A percentile compares a stretch with the other conserved stretches of the same genome.
Conservation (phyloP, 2,329 filamentous ascomycete genomes). For the Aspergillus phoenicis region DNA sequence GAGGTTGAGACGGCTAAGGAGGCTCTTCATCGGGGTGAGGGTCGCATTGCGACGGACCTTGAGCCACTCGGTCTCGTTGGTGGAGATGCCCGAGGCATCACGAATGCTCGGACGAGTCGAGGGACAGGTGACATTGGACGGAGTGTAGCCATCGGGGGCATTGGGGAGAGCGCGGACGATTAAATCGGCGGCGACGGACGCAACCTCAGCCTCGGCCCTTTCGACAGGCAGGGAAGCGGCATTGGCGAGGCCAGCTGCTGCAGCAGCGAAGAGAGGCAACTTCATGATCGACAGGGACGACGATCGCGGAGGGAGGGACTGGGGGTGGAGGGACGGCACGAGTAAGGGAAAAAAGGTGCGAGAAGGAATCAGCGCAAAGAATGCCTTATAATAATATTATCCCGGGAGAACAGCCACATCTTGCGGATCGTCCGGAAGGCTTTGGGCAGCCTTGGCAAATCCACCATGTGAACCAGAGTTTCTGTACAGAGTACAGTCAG, state of each 20-base stretch:
- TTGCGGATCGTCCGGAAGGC: constrained; percentile 9
- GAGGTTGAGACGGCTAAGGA: constrained; percentile 65
- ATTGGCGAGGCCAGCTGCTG: constrained; percentile 9
- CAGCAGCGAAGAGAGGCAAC: constrained; percentile 11
- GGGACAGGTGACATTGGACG: constrained; percentile 69
- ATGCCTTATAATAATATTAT: not conserved
- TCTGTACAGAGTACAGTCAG: not conserved
- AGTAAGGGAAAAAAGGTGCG: too few species aligned
- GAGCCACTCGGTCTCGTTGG: constrained; percentile 74
- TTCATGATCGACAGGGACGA: constrained; percentile 16
- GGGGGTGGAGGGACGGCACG: not conserved
- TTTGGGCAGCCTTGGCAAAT: constrained; percentile 6
- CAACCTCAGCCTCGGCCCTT: not conserved
- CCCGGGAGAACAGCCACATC: not conserved
- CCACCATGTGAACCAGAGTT: not conserved
- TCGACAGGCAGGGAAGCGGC: constrained; percentile 6
- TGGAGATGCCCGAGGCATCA: constrained; percentile 62
- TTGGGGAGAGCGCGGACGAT: constrained; percentile 52
- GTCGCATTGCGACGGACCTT: constrained; percentile 71
- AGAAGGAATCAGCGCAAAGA: not conserved
- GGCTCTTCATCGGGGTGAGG: constrained; percentile 70
- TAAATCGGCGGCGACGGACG: constrained; percentile 8
- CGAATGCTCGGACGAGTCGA: constrained; percentile 69
- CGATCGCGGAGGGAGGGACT: not conserved
- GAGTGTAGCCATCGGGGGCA: constrained; percentile 71